These are phyloP conservation scores for Noccaea bulbosa DNA, from an alignment of 345 rosid species.

Conservation along the genomic window DNA sequence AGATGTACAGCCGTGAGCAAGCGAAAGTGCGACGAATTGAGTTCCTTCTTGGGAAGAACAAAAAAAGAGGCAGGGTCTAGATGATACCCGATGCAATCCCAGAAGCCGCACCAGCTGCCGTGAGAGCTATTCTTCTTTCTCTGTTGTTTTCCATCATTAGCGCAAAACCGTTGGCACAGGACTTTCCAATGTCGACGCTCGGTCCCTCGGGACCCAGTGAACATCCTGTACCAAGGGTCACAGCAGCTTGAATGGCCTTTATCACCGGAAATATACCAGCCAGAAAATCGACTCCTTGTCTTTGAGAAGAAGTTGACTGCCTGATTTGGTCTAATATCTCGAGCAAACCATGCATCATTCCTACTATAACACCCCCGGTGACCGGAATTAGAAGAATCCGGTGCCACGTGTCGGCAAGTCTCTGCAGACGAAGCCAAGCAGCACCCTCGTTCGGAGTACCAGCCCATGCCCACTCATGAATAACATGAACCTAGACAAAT, in stretches of 20 bases:
- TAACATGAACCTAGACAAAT: conserved; percentile 71
- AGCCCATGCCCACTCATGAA: conserved; percentile 99
- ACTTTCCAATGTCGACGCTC: conserved; percentile 96
- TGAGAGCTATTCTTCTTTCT: conserved; percentile 91
- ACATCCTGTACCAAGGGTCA: conserved; percentile 93
- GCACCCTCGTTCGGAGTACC: conserved; percentile 98
- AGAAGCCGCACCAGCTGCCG: conserved; percentile 98
- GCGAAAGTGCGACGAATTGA: background rate
- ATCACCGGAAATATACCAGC: conserved; percentile 83
- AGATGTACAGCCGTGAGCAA: conserved; percentile 2
- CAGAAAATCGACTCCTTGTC: conserved; percentile 80
- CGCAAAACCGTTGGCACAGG: conserved; percentile 90
- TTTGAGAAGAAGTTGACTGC: conserved; percentile 68
- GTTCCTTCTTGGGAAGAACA: background rate
- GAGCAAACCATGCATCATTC: conserved; percentile 96
- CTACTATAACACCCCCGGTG: conserved; percentile 92
- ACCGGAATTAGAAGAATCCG: conserved; percentile 91
- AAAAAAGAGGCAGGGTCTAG: background rate
- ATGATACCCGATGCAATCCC: conserved; percentile 91
- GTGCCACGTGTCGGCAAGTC: conserved; percentile 92
- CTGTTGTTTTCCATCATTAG: conserved; percentile 96
- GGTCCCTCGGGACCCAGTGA: conserved; percentile 99
- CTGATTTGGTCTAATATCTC: conserved; percentile 89
- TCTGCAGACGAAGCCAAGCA: conserved; percentile 94
- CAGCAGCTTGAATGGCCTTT: conserved; percentile 95